phyloP scores from a whole-genome alignment of 1,139 yeast genomes.

The Yamadazyma siamensis region DNA sequence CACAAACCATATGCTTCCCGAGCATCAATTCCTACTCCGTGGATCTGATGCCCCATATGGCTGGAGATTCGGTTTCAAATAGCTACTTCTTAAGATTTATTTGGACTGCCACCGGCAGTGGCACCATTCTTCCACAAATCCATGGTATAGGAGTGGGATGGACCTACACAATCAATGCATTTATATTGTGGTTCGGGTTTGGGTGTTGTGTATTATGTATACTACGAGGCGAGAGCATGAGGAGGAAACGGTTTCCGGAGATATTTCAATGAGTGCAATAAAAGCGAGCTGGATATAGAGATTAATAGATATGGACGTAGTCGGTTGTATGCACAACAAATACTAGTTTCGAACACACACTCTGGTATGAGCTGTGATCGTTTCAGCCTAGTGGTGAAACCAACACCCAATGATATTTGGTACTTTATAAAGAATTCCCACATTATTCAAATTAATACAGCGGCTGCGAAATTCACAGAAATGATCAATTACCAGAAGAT shows the following conservation, averaged over 20 bases:
- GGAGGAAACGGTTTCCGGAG: conserved; percentile 7
- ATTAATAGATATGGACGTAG: too few relatives aligned
- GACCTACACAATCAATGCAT: conserved; percentile 41
- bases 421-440: too few relatives aligned
- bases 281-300: too few relatives aligned
- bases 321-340: too few relatives aligned
- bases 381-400: too few relatives aligned
- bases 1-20: conserved; percentile 48
- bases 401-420: too few relatives aligned
- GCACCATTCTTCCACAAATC: conserved; percentile 39
- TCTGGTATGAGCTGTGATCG: too few relatives aligned
- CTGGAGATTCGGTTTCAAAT: conserved; percentile 50
- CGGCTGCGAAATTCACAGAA: too few relatives aligned
- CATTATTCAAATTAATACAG: too few relatives aligned
- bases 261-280: too few relatives aligned
- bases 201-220: conserved; percentile 13
- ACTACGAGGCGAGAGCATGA: conserved; percentile 15
- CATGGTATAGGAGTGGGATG: conserved; percentile 50
- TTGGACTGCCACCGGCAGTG: conserved; percentile 50
- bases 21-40: conserved; percentile 50
- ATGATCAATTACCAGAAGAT: too few relatives aligned
- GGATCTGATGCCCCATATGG: conserved; percentile 47
- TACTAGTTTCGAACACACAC: too few relatives aligned
- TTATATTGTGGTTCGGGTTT: conserved; percentile 24
- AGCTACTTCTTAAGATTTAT: conserved; percentile 46